Percentiles rank a stretch among this genome's conserved stretches.
Conservation (phyloP, 495 filamentous ascomycete species). For the Tuber borchii region DNA sequence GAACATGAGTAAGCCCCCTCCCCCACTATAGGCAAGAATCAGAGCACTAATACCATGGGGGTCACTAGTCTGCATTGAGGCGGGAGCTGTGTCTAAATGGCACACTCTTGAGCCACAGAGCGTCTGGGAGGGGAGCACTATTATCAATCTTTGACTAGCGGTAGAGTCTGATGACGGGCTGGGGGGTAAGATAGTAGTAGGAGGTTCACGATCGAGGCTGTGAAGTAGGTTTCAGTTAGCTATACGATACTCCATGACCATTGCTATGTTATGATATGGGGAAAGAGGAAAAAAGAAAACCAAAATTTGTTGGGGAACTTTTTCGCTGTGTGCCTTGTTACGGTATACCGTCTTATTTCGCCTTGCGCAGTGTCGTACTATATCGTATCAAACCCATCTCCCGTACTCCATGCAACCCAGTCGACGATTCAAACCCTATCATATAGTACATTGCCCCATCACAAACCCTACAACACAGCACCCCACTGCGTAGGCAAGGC, state of each 20-base stretch:
- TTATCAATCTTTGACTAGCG: conserved; percentile 48
- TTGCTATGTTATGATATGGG: neutral
- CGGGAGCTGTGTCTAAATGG: conserved; percentile 75
- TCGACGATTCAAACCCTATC: neutral
- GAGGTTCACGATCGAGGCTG: neutral
- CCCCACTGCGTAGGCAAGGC: neutral
- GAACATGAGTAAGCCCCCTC: conserved; percentile 56
- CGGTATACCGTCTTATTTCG: neutral
- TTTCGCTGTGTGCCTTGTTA: neutral
- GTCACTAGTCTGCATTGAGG: conserved; percentile 68
- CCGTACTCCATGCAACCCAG: neutral
- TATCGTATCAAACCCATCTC: neutral
- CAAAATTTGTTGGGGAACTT: neutral
- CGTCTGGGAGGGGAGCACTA: conserved; percentile 82
- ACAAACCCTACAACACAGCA: neutral
- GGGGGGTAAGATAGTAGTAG: neutral
- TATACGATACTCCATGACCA: neutral
- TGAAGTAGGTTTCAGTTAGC: neutral
- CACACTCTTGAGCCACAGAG: conserved; percentile 77
- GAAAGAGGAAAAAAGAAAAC: neutral
- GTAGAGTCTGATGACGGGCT: neutral
- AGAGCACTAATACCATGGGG: conserved; percentile 3
- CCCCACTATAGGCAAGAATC: neutral
- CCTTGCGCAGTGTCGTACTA: neutral
- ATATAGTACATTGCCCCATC: neutral